Percentiles rank a stretch among this genome's conserved stretches.
Evolutionary conservation across 345 rosid species (phyloP).

Genomic region (Brassica incana): DNA sequence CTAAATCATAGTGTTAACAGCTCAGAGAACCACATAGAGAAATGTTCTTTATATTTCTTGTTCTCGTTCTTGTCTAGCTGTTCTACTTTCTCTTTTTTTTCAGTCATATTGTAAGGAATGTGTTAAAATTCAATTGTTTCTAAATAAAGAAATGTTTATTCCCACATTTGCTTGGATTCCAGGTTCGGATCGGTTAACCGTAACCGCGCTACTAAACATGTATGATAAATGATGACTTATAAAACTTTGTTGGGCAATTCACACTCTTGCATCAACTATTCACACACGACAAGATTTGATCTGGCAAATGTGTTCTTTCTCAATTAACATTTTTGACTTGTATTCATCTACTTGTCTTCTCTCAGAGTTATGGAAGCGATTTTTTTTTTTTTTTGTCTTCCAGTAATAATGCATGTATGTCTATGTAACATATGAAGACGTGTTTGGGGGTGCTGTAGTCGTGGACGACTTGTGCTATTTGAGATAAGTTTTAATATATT

Average conservation of each 20-base stretch:
- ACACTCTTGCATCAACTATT: too few species aligned
- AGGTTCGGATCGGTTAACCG: slow-evolving; percentile 6
- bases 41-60: slow-evolving; percentile 15
- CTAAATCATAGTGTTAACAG: neutral
- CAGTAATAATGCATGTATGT: neutral
- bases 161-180: slow-evolving; percentile 3
- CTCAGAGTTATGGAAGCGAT: neutral
- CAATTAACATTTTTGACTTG: too few species aligned
- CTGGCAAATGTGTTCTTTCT: too few species aligned
- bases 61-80: slow-evolving; percentile 23
- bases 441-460: neutral
- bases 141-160: slow-evolving; percentile 29
- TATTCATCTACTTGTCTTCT: too few species aligned
- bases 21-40: neutral
- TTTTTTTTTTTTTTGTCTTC: neutral
- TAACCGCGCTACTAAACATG: slow-evolving; percentile 1
- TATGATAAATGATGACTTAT: slow-evolving; percentile 5
- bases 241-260: neutral
- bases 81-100: slow-evolving; percentile 16
- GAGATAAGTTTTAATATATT: neutral
- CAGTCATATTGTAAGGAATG: slow-evolving; percentile 35
- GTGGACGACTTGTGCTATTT: neutral
- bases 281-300: too few species aligned
- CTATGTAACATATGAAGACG: neutral
- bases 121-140: slow-evolving; percentile 25